A percentile compares a stretch with the other conserved stretches of the same genome.
phyloP scores from a whole-genome alignment of 495 filamentous ascomycete species.

The Barbatosphaeria neglecta region DNA sequence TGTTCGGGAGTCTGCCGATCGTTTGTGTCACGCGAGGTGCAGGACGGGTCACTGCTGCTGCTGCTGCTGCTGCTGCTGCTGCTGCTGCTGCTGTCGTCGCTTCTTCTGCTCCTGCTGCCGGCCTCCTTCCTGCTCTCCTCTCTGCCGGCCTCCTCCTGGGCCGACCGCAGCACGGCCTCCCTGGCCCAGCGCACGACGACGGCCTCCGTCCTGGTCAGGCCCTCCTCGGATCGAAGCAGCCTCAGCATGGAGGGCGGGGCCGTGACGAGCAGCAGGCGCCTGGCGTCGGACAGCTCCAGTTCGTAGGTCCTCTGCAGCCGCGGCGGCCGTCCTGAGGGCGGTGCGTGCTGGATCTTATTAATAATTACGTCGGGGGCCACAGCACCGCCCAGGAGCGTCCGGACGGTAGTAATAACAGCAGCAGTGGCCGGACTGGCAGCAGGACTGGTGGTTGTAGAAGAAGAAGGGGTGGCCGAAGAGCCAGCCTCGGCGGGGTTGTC shows the following conservation, averaged over 20 bases:
- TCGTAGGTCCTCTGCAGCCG: constrained; percentile 22
- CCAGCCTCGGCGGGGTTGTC: no score
- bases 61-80: not conserved
- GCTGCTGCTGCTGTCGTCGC: not conserved
- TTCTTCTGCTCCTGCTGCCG: not conserved
- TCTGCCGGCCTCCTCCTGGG: not conserved
- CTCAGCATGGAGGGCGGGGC: constrained; percentile 21
- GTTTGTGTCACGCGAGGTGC: not conserved
- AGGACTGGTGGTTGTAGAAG: constrained; percentile 17
- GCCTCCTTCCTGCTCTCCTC: not conserved
- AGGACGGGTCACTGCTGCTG: not conserved
- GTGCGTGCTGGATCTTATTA: constrained; percentile 13
- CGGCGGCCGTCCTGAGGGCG: no score
- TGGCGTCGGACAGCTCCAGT: constrained; percentile 20
- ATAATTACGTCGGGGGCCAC: constrained; percentile 16
- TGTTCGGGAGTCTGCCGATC: not conserved
- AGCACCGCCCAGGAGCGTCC: constrained; percentile 17
- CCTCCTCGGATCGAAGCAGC: constrained; percentile 29
- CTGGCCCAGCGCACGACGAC: constrained; percentile 18
- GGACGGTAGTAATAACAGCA: no score
- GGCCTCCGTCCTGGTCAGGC: constrained; percentile 20
- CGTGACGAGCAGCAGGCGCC: constrained; percentile 20
- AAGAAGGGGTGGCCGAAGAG: no score
- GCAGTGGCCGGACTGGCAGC: no score
- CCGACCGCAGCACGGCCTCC: constrained; percentile 1